Evolutionary conservation across 1,139 yeast genomes (phyloP), one percentile per base, ranked within the genome.

Genomic region (Scheffersomyces insectosa): DNA sequence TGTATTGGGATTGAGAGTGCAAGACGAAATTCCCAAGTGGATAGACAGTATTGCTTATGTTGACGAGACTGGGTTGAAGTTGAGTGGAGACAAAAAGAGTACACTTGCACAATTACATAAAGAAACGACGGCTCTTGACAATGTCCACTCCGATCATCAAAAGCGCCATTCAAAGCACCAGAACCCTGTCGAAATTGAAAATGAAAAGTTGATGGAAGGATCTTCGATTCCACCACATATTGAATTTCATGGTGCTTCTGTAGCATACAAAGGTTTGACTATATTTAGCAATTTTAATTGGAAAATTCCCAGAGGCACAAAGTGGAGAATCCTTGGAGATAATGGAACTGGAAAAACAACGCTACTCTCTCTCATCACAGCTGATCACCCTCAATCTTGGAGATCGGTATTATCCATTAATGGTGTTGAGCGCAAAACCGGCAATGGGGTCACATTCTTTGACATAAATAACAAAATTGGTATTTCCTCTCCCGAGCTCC

Each of bases 341-440:
- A 93, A 93, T 54, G 99, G 99, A 1, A 77, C 95, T 0, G 99
- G 99, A 1, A 93, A 93, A 59, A 87, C 97, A 3, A 93, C 99
- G 0, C 65, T 93, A 14, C 65, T 93, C 13, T 83, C 97, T 1
- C 64, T 93, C 35, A 73, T 93, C 31, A 89, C 97, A 0, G 93
- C 96, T 2, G 99, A 93, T 56, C 99, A 93, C 59, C 99, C 99
- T 0, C 97, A 93, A 62, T 84, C 97, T 1, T 93, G 98, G 98
- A 83, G 82, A 53, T 77, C 82, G 3, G 81, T 79, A 25, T 75
- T 93, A 35, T 63, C 74, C 14, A 76, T 90, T 44, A 70, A 85
- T 55, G 95, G 93, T 0, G 65, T 65, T 25, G 77, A 81, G n/a
- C 74, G 97, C 39, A 77, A 77, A 48, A 82, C 91, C 0, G 97